These are phyloP conservation scores for Rhinocladiella similis DNA, from an alignment of 2,329 filamentous ascomycete genomes.

Conservation along the genomic window DNA sequence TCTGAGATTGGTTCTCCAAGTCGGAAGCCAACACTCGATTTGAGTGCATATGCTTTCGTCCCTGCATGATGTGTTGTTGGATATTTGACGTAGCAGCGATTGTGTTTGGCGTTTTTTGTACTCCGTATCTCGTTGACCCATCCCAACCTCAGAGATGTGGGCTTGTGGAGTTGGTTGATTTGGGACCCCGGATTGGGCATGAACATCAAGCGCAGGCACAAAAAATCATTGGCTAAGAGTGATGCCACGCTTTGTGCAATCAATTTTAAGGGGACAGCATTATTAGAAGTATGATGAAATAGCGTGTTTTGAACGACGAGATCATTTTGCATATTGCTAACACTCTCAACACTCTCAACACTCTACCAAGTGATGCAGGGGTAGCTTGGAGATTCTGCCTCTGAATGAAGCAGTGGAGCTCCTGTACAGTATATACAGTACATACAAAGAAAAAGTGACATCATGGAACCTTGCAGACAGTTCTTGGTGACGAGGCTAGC, in stretches of 20 bases:
- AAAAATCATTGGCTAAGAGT: constrained; percentile 16
- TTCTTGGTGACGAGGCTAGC: too few relatives aligned
- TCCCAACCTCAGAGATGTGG: constrained; percentile 7
- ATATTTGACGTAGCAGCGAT: constrained; percentile 9
- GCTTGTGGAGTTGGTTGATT: constrained; percentile 11
- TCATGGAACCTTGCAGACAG: neutral
- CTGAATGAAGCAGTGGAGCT: too few relatives aligned
- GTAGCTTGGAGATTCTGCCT: too few relatives aligned
- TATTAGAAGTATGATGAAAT: neutral
- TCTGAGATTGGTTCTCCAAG: constrained; percentile 18
- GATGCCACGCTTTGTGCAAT: neutral
- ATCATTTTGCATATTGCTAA: too few relatives aligned
- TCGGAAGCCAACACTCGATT: constrained; percentile 32
- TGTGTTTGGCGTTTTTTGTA: constrained; percentile 7
- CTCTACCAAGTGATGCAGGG: too few relatives aligned
- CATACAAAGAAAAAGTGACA: neutral
- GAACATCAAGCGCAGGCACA: constrained; percentile 1
- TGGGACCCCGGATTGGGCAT: constrained; percentile 13
- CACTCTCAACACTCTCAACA: too few relatives aligned
- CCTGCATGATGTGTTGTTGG: constrained; percentile 23
- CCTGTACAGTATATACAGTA: too few relatives aligned
- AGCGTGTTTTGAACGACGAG: too few relatives aligned
- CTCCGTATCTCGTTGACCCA: neutral
- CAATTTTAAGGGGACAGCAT: neutral
- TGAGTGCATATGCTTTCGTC: constrained; percentile 40